Base-by-base conservation (phyloP, 805 yeast genomes). In the Saturnispora silvae region DNA sequence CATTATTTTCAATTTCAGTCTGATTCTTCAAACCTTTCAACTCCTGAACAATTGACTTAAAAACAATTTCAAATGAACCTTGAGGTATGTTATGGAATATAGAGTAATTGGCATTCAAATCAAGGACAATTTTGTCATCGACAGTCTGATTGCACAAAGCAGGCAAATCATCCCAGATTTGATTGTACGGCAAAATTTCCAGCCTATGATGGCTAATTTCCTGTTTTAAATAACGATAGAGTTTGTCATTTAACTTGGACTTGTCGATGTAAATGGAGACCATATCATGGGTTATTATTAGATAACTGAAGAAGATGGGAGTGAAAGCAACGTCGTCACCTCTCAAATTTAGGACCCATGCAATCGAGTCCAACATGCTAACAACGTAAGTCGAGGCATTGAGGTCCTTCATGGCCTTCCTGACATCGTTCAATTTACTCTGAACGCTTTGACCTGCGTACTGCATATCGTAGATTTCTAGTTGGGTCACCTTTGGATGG, bases 271-370 rank as follows among this genome's bases (percentile, higher is more conserved):
- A 72, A 27, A 72, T 47, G 2, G 47, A 49, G 17, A 63, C 56
- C 13, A 52, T 49, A 33, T 59, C 60, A 4, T 49, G 51, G 6
- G 68, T 61, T 17, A 77, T 62, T 1, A 70, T 53, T 2, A 73
- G 63, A 48, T 77, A 81, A 7, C 87, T 65, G 58, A 76, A 85
- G 54, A 89, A 92, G 2, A 86, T 89, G 0, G 97, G 96, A 50
- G 80, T 79, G 53, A 70, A 89, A 4, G 77, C 78, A 41, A 89
- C 78, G 54, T 89, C 97, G 17, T 49, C 43, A 13, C 77, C 77
- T 41, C 78, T 56, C 39, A 72, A 53, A 44, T 71, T 71, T 41
- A 70, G 52, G 20, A 68, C 48, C 75, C 75, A 70, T 4, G 75
- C 75, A 40, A 70, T 57, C 44, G 70, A 73, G 48, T 70, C 76